A percentile compares a stretch with the other conserved stretches of the same genome.
These are phyloP conservation scores for Diversispora eburnea DNA, from an alignment of 192 early-diverging fungal genomes.

Conservation along the genomic window DNA sequence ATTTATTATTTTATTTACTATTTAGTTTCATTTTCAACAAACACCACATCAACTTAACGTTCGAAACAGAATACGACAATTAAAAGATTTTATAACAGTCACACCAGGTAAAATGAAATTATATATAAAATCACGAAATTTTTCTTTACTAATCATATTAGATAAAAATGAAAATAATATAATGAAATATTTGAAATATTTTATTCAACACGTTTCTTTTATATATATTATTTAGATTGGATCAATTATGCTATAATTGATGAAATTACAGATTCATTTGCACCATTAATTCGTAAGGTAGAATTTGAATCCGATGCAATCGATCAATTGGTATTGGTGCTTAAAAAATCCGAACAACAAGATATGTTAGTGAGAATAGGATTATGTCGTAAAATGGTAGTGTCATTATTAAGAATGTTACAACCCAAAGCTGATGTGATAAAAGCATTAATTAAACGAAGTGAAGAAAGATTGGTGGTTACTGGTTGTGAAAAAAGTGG, in stretches of 20 bases:
- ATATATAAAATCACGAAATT: conserved; percentile 9
- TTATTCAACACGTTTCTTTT: background rate
- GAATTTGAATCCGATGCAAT: conserved; percentile 94
- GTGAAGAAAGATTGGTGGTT: conserved; percentile 42
- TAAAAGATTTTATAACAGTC: conserved; percentile 79
- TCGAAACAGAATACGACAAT: conserved; percentile 75
- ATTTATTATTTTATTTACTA: background rate
- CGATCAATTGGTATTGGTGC: conserved; percentile 89
- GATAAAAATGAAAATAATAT: background rate
- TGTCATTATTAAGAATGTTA: conserved; percentile 64
- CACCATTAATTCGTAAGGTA: conserved; percentile 78
- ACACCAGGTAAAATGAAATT: conserved; percentile 57
- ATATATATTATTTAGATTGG: conserved; percentile 64
- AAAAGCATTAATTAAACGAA: conserved; percentile 69
- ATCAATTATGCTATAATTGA: conserved; percentile 95
- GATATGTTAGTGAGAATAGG: conserved; percentile 78
- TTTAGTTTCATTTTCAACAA: conserved; percentile 77
- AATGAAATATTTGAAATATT: background rate
- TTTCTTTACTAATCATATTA: too few relatives aligned
- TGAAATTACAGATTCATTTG: conserved; percentile 91
- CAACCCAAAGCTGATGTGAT: conserved; percentile 74
- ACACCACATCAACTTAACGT: conserved; percentile 82
- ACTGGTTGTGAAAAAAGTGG: conserved; percentile 46
- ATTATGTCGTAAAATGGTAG: conserved; percentile 67
- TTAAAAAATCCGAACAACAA: conserved; percentile 82